These are phyloP conservation scores for Haplosporangium sp. DNA, from an alignment of 371 early-diverging fungal genomes.

Conservation along the genomic window DNA sequence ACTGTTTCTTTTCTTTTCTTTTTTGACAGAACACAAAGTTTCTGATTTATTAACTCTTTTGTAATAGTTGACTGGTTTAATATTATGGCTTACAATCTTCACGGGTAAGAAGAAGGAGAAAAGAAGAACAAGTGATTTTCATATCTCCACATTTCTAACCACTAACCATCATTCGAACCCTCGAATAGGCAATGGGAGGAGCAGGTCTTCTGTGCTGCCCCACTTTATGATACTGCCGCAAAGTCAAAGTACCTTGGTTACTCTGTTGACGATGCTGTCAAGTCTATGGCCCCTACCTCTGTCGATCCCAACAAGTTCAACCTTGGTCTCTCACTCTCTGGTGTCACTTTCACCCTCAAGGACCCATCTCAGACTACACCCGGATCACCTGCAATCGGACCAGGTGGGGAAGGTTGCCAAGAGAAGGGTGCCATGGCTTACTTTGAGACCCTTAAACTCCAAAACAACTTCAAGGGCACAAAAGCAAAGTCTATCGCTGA, in stretches of 20 bases:
- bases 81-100: constrained; percentile 56
- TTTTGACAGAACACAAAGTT: not conserved
- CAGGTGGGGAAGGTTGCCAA: constrained; percentile 43
- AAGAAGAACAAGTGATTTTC: not conserved
- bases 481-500: constrained; percentile 21
- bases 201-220: constrained; percentile 53
- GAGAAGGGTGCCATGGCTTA: constrained; percentile 54
- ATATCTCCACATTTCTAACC: too few relatives aligned
- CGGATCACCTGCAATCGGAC: constrained; percentile 46
- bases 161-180: not conserved
- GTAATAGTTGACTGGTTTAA: constrained; percentile 52
- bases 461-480: constrained; percentile 29
- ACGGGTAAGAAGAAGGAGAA: constrained; percentile 29
- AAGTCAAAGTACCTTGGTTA: constrained; percentile 49
- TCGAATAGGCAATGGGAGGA: constrained; percentile 46
- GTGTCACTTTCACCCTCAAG: constrained; percentile 52
- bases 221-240: constrained; percentile 36
- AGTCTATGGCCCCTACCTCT: constrained; percentile 43
- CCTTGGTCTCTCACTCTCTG: constrained; percentile 49
- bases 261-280: constrained; percentile 47
- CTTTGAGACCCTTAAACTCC: constrained; percentile 39
- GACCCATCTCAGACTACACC: constrained; percentile 31
- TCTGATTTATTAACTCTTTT: not conserved
- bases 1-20: not conserved
- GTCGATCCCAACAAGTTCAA: constrained; percentile 49